These are phyloP conservation scores for Xylariaceae sp. DNA, from an alignment of 2,329 filamentous ascomycete species.

Conservation along the genomic window DNA sequence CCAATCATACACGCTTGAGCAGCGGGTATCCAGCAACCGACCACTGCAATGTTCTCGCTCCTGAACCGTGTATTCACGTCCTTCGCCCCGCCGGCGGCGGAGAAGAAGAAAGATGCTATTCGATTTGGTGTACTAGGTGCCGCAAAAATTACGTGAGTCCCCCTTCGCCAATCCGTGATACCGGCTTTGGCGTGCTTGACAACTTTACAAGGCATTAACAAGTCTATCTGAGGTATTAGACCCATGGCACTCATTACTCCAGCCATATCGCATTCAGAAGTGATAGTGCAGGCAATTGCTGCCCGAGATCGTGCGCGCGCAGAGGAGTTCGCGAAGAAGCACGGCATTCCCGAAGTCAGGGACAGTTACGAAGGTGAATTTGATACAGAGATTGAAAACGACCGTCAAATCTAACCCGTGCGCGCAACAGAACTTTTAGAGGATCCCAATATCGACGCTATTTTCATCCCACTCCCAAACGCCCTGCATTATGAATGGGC, in stretches of 20 bases:
- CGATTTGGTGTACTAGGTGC: no score
- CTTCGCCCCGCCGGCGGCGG: no score
- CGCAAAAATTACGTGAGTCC: no score
- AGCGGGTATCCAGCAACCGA: neutral
- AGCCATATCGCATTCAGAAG: constrained; percentile 49
- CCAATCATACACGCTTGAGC: no score
- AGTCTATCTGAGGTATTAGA: no score
- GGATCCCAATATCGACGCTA: constrained; percentile 42
- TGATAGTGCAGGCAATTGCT: constrained; percentile 50
- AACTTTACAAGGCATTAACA: no score
- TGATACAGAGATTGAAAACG: neutral
- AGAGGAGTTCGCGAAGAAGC: constrained; percentile 46
- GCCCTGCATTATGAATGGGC: constrained; percentile 45
- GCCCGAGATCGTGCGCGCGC: constrained; percentile 47
- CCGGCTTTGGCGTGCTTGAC: no score
- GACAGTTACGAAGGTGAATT: constrained; percentile 45
- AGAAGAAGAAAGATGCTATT: no score
- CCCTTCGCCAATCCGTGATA: no score
- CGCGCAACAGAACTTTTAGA: constrained; percentile 34
- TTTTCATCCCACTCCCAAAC: constrained; percentile 49
- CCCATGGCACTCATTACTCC: constrained; percentile 29
- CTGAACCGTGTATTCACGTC: neutral
- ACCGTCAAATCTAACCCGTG: no score
- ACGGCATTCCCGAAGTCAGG: constrained; percentile 48
- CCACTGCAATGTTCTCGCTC: neutral